Evolutionary conservation across 345 rosid genomes (phyloP).

Genomic region (Pugionium cornutum): DNA sequence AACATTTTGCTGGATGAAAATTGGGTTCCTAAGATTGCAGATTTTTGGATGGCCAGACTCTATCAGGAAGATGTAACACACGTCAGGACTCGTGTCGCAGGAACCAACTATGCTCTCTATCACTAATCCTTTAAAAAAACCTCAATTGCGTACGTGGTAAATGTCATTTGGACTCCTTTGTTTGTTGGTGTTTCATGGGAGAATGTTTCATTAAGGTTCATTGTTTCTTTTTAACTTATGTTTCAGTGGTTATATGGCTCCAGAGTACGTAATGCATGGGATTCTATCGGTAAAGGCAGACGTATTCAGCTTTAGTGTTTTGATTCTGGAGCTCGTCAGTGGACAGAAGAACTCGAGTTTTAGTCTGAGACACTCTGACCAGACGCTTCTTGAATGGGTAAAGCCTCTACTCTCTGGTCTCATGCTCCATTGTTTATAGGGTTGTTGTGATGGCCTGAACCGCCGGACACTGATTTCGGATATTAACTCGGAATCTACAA

Average conservation of each 20-base stretch:
- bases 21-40: slow-evolving; percentile 97
- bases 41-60: slow-evolving; percentile 99
- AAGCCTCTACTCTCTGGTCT: slow-evolving; percentile 24
- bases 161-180: too few species aligned
- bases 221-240: neutral
- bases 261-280: slow-evolving; percentile 90
- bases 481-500: too few species aligned
- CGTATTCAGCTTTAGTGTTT: slow-evolving; percentile 94
- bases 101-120: slow-evolving; percentile 74
- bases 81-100: slow-evolving; percentile 87
- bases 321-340: slow-evolving; percentile 82
- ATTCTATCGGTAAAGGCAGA: slow-evolving; percentile 80
- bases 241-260: slow-evolving; percentile 95
- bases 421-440: slow-evolving; percentile 7
- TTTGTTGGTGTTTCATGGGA: neutral
- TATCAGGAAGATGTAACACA: slow-evolving; percentile 90
- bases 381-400: slow-evolving; percentile 91
- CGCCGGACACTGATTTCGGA: neutral
- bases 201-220: neutral
- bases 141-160: neutral
- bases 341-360: slow-evolving; percentile 75
- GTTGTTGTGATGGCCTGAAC: neutral
- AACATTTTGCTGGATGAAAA: slow-evolving; percentile 89
- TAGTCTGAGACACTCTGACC: slow-evolving; percentile 48
- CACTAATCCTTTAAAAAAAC: neutral